A percentile compares a stretch with the other conserved stretches of the same genome.
Conservation (phyloP, 257 asterid species). For the Solanum rostratum region DNA sequence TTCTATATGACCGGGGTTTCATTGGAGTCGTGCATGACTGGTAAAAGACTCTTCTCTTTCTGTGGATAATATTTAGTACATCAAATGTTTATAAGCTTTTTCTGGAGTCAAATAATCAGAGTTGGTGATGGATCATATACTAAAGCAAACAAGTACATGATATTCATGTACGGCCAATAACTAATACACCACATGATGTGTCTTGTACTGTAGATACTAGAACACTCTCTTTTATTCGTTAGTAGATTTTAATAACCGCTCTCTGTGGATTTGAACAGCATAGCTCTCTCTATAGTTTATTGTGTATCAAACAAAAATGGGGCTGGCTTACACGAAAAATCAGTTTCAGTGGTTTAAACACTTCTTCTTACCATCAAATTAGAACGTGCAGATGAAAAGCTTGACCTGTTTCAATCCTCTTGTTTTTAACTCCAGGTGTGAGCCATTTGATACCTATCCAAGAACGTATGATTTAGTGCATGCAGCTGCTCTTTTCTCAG, state of each 20-base stretch:
- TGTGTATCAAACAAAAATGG: not conserved
- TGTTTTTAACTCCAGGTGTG: conserved; percentile 36
- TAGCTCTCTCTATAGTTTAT: not conserved
- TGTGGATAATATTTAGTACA: not conserved
- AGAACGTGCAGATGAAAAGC: not conserved
- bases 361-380: not conserved
- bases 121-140: not conserved
- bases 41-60: conserved; percentile 14
- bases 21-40: conserved; percentile 66
- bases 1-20: conserved; percentile 55
- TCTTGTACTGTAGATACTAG: not conserved
- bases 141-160: not conserved
- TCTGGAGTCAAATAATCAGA: not conserved
- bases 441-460: conserved; percentile 66
- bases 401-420: not conserved
- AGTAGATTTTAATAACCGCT: not conserved
- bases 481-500: conserved; percentile 54
- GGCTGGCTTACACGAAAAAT: not conserved
- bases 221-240: not conserved
- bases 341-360: not conserved
- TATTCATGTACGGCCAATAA: not conserved
- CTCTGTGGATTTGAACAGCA: not conserved
- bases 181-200: not conserved
- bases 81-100: not conserved
- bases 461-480: conserved; percentile 59